These are phyloP conservation scores for Neurospora sp. DNA, from an alignment of 495 filamentous ascomycete genomes.

Conservation along the genomic window DNA sequence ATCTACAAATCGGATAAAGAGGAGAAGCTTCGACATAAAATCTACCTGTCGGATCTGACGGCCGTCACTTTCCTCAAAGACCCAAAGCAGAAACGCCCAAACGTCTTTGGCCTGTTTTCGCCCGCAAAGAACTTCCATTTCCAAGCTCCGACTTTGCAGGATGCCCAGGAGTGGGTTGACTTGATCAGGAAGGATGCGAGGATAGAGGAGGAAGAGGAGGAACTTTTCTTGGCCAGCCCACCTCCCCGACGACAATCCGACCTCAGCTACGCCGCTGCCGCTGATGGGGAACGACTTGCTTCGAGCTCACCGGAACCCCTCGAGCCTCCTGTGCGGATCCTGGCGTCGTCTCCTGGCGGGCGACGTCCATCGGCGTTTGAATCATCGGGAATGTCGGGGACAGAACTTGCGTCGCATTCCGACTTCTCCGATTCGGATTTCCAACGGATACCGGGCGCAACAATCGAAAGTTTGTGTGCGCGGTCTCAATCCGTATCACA, in stretches of 20 bases:
- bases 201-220: constrained; percentile 76
- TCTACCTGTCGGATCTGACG: constrained; percentile 81
- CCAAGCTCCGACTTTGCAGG: constrained; percentile 58
- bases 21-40: constrained; percentile 76
- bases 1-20: constrained; percentile 91
- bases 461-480: constrained; percentile 33
- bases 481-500: constrained; percentile 19
- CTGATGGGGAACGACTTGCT: constrained; percentile 22
- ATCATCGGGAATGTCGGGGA: constrained; percentile 62
- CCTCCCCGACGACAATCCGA: constrained; percentile 31
- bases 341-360: constrained; percentile 18
- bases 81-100: constrained; percentile 65
- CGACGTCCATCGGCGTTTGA: constrained; percentile 50
- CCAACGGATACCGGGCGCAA: constrained; percentile 28
- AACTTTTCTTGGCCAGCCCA: constrained; percentile 60
- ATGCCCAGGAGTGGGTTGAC: constrained; percentile 80
- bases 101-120: constrained; percentile 91
- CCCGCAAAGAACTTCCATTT: constrained; percentile 87
- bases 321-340: constrained; percentile 24
- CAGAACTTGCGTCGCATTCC: constrained; percentile 80
- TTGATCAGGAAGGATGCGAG: constrained; percentile 69
- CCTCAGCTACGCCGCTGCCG: not conserved
- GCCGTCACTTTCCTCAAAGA: constrained; percentile 83
- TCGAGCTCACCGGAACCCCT: constrained; percentile 60
- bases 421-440: constrained; percentile 74